Evolutionary conservation across 768 basidiomycete species (phyloP).

Genomic region (Termitomyces sp.): DNA sequence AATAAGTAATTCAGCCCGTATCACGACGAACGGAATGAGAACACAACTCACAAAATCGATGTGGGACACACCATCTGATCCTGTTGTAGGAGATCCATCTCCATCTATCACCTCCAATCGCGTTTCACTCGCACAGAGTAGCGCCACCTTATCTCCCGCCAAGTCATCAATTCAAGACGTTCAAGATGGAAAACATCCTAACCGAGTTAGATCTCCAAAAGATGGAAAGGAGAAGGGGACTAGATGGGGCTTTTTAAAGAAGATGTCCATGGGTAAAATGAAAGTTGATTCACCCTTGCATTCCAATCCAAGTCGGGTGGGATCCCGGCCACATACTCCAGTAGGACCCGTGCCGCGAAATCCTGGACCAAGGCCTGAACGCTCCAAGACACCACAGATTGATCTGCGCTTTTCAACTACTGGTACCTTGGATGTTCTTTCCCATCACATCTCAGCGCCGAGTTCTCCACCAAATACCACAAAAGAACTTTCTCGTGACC

Average conservation of each 20-base stretch:
- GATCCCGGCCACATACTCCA: slow-evolving; percentile 25
- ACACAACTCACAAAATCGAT: slow-evolving; percentile 38
- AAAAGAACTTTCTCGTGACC: slow-evolving; percentile 20
- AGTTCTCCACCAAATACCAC: slow-evolving; percentile 18
- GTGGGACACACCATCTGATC: slow-evolving; percentile 46
- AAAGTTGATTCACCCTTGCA: slow-evolving; percentile 52
- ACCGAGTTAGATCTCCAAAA: slow-evolving; percentile 19
- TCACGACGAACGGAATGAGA: slow-evolving; percentile 29
- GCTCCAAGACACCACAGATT: slow-evolving; percentile 50
- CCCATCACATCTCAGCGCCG: slow-evolving; percentile 25
- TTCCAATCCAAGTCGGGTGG: slow-evolving; percentile 25
- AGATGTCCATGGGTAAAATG: slow-evolving; percentile 98
- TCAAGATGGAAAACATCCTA: slow-evolving; percentile 16
- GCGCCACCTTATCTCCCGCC: slow-evolving; percentile 9
- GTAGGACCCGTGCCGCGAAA: slow-evolving; percentile 20
- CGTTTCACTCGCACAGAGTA: slow-evolving; percentile 11
- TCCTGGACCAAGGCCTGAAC: slow-evolving; percentile 22
- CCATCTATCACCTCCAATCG: slow-evolving; percentile 11
- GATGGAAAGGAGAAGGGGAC: slow-evolving; percentile 57
- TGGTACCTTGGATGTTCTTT: slow-evolving; percentile 49
- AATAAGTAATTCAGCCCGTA: slow-evolving; percentile 37
- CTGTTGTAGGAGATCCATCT: slow-evolving; percentile 10
- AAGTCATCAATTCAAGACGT: slow-evolving; percentile 12
- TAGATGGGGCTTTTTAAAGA: slow-evolving; percentile 94
- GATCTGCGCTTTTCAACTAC: slow-evolving; percentile 71